Evolutionary conservation across 2,329 filamentous ascomycete genomes (phyloP).

Genomic region (Pseudocercospora fuligena): DNA sequence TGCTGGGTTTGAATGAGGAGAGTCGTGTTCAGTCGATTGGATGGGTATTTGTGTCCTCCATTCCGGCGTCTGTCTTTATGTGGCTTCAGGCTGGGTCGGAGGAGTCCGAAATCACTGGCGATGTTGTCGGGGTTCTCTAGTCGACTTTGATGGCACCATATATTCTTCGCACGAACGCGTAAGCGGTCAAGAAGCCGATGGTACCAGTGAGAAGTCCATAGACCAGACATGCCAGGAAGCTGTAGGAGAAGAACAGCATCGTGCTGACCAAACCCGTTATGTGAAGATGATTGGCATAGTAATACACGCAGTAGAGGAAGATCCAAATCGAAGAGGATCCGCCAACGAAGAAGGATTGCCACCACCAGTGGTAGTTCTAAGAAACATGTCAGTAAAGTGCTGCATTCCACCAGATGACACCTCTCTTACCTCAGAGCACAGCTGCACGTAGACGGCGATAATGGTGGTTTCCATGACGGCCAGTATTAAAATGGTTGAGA

Average conservation of each 20-base stretch:
- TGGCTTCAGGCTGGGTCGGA: not conserved
- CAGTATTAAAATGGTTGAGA: conserved; percentile 72
- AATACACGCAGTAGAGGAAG: conserved; percentile 82
- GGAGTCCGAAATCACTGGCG: not conserved
- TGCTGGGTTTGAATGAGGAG: not conserved
- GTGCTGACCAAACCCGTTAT: conserved; percentile 80
- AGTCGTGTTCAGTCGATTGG: not conserved
- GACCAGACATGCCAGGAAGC: conserved; percentile 77
- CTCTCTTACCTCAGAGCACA: conserved; percentile 71
- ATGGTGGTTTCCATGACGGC: conserved; percentile 84
- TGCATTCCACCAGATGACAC: not conserved
- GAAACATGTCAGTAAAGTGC: conserved; percentile 23
- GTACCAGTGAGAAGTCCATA: conserved; percentile 84
- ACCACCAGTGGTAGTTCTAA: conserved; percentile 88
- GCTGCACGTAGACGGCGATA: conserved; percentile 79
- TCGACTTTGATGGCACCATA: conserved; percentile 60
- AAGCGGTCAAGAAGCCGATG: conserved; percentile 81
- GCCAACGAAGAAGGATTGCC: conserved; percentile 82
- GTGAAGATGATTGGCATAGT: conserved; percentile 79
- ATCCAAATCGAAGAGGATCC: conserved; percentile 79
- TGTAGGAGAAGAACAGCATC: conserved; percentile 84
- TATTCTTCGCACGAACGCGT: conserved; percentile 81
- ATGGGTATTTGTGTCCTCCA: not conserved
- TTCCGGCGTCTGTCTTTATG: not conserved
- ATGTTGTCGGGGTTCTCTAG: conserved; percentile 24